Evolutionary conservation across 306 rosid genomes (phyloP).

Genomic region (Acacia melanoxylon): DNA sequence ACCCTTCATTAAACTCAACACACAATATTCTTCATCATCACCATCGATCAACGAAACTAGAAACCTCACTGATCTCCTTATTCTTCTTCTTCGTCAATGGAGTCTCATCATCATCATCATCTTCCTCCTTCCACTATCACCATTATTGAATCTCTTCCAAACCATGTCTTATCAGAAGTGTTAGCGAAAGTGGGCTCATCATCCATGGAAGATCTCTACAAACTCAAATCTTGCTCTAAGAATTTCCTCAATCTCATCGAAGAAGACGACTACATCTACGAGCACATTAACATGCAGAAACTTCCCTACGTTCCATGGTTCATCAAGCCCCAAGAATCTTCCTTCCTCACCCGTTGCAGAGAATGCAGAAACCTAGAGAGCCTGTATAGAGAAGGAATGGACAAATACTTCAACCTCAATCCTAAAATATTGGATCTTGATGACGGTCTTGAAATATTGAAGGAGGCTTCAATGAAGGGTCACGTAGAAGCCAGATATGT

Average conservation of each 20-base stretch:
- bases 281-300: slow-evolving; percentile 2
- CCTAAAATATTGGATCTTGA: too few relatives aligned
- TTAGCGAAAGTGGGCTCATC: slow-evolving; percentile 24
- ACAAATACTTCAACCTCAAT: neutral
- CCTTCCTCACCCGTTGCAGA: slow-evolving; percentile 24
- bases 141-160: slow-evolving; percentile 28
- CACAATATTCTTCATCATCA: neutral
- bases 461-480: slow-evolving; percentile 24
- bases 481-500: slow-evolving; percentile 44
- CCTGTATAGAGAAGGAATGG: slow-evolving; percentile 38
- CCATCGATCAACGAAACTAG: neutral
- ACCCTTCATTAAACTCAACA: neutral
- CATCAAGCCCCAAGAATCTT: neutral
- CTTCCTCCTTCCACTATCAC: too few relatives aligned
- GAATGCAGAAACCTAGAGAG: slow-evolving; percentile 34
- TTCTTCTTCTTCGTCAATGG: neutral
- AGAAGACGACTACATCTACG: slow-evolving; percentile 30
- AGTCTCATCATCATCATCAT: too few relatives aligned
- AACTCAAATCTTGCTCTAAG: neutral
- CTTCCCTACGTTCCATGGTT: slow-evolving; percentile 35
- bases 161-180: slow-evolving; percentile 32
- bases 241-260: neutral
- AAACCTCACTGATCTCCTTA: neutral
- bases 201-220: slow-evolving; percentile 29
- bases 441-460: slow-evolving; percentile 21